Base-by-base conservation (phyloP, 805 yeast genomes). In the Candida stauntonica region DNA sequence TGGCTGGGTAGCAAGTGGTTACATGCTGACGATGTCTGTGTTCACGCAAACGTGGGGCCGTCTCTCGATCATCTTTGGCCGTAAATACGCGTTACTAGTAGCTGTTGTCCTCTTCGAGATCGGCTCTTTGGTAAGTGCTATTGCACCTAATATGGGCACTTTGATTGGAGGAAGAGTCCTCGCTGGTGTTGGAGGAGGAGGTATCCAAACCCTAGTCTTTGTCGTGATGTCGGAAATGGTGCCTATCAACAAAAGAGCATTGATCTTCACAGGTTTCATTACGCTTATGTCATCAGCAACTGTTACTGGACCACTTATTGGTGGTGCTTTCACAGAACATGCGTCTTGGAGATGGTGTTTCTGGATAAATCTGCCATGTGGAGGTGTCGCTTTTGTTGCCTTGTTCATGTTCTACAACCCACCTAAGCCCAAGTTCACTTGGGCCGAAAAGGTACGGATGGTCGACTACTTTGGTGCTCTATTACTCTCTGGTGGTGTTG, bases 331-430 rank as follows among this genome's bases (percentile, higher is more conserved):
- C 39, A 68, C 84, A 1, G 60, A 73, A 3, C 62, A 70, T 35
- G 75, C 70, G 4, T 61, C 75, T n/a, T 82, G 88, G 88, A 66
- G 88, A 50, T 81, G 88, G 87, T 72, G 81, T 47, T 79, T 77
- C 54, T 79, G 73, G 58, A 60, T 79, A 41, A 79, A 78, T 52
- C 52, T 79, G 17, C 81, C 82, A 3, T 53, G 75, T 32, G 78
- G 79, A 17, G 84, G 77, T 4, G 38, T 65, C 2, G 71, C 76
- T 0, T 48, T 66, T 14, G 55, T 55, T 0, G 49, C 66, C 9
- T 54, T 75, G 20, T 35, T 67, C 4, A 21, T 39, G 12, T 44
- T 68, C 16, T 70, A 73, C 52, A 62, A 65, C 19, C 77, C 80
- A 12, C 75, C 74, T 5, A 51, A 48, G 16, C 68, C 75, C 1